Conservation (phyloP, 1,284 basidiomycete genomes). For the Microbotryum intermedium region DNA sequence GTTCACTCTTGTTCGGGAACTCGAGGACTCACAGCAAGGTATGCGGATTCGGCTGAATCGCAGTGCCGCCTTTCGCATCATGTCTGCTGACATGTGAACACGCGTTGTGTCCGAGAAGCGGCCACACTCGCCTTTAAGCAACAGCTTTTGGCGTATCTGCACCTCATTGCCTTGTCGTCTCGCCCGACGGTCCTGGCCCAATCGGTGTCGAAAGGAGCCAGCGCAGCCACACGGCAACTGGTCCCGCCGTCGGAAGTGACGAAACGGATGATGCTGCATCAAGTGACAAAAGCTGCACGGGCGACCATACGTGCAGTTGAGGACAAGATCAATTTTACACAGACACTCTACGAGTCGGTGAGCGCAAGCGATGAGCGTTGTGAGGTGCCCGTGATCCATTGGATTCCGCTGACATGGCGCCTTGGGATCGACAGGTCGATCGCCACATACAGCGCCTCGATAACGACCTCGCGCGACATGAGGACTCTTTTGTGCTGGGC, state of each 20-base stretch:
- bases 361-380: not conserved
- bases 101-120: not conserved
- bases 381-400: too few species aligned
- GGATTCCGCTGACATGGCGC: too few species aligned
- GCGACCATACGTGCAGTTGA: slow-evolving; percentile 19
- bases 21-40: slow-evolving; percentile 26
- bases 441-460: slow-evolving; percentile 33
- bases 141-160: too few species aligned
- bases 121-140: too few species aligned
- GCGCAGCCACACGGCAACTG: not conserved
- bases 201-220: too few species aligned
- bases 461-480: slow-evolving; percentile 19
- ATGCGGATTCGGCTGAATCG: not conserved
- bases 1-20: slow-evolving; percentile 25
- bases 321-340: slow-evolving; percentile 30
- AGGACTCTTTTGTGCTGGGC: slow-evolving; percentile 29
- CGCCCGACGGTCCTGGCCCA: too few species aligned
- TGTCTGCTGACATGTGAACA: not conserved
- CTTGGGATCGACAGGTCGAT: slow-evolving; percentile 23
- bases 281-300: slow-evolving; percentile 1
- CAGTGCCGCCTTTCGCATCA: not conserved
- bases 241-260: not conserved
- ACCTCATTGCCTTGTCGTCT: too few species aligned
- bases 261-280: not conserved
- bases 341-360: slow-evolving; percentile 29